Percentiles rank a stretch among this genome's conserved stretches.
These are phyloP conservation scores for Solanum tarijense DNA, from an alignment of 257 asterid species.

Conservation along the genomic window DNA sequence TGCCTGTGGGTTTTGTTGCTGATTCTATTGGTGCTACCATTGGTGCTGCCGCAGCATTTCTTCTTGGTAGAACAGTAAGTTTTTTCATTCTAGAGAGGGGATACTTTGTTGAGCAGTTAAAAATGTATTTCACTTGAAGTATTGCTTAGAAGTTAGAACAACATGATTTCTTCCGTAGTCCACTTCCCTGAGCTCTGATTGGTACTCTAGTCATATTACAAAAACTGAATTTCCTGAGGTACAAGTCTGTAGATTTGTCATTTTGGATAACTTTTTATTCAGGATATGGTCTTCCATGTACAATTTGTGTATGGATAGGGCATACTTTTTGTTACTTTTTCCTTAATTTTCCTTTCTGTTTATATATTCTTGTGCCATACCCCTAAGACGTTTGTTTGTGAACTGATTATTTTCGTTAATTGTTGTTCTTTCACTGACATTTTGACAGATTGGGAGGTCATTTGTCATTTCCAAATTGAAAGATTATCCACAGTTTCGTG, in stretches of 20 bases:
- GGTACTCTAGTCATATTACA: neutral
- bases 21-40: slow-evolving; percentile 93
- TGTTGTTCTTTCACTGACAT: neutral
- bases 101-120: neutral
- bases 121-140: neutral
- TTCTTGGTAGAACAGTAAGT: slow-evolving; percentile 92
- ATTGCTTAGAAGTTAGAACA: neutral
- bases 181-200: neutral
- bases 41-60: slow-evolving; percentile 94
- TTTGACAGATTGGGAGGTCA: slow-evolving; percentile 76
- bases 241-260: neutral
- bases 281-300: neutral
- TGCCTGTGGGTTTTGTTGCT: slow-evolving; percentile 91
- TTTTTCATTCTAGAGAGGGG: neutral
- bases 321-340: neutral
- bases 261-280: neutral
- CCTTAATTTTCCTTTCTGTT: neutral
- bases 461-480: slow-evolving; percentile 82
- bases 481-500: slow-evolving; percentile 87
- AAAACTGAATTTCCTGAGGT: neutral
- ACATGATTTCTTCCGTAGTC: neutral
- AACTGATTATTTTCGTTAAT: neutral
- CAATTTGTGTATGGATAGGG: neutral
- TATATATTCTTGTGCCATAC: neutral
- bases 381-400: neutral